These are phyloP conservation scores for Yamadazyma blattariae DNA, from an alignment of 1,139 yeast species.

Conservation along the genomic window DNA sequence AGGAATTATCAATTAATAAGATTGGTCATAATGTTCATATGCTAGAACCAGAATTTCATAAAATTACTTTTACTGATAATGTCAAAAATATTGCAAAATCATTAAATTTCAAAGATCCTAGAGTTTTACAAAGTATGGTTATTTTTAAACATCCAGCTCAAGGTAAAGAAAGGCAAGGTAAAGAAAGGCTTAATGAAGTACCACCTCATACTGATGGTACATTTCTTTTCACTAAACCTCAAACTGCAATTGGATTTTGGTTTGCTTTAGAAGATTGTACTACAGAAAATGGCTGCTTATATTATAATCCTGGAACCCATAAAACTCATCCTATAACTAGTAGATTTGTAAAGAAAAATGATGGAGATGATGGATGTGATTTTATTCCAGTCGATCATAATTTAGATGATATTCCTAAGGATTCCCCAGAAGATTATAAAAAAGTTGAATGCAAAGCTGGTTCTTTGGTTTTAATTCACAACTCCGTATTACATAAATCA, in stretches of 20 bases:
- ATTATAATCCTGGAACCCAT: slow-evolving; percentile 76
- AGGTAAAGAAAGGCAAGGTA: slow-evolving; percentile 7
- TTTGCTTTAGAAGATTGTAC: slow-evolving; percentile 78
- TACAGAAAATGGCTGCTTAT: slow-evolving; percentile 63
- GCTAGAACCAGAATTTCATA: slow-evolving; percentile 43
- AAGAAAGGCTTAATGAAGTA: slow-evolving; percentile 60
- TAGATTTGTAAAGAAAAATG: slow-evolving; percentile 58
- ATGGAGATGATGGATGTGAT: slow-evolving; percentile 51
- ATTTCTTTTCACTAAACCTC: slow-evolving; percentile 70
- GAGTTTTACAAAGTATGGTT: slow-evolving; percentile 76
- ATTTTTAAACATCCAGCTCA: slow-evolving; percentile 68
- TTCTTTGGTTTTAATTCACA: slow-evolving; percentile 64
- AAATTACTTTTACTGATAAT: slow-evolving; percentile 50
- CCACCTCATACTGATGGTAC: slow-evolving; percentile 81
- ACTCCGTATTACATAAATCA: slow-evolving; percentile 70
- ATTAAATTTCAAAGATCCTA: slow-evolving; percentile 58
- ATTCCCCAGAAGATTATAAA: slow-evolving; percentile 37
- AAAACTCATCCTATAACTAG: slow-evolving; percentile 54
- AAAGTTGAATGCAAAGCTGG: slow-evolving; percentile 69
- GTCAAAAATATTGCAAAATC: slow-evolving; percentile 52
- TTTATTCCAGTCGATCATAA: slow-evolving; percentile 33
- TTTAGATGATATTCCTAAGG: slow-evolving; percentile 17
- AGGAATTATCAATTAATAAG: slow-evolving; percentile 64
- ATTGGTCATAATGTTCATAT: slow-evolving; percentile 78
- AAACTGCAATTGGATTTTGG: slow-evolving; percentile 78